phyloP scores from a whole-genome alignment of 306 rosid genomes.

The Dicorynia guianensis region DNA sequence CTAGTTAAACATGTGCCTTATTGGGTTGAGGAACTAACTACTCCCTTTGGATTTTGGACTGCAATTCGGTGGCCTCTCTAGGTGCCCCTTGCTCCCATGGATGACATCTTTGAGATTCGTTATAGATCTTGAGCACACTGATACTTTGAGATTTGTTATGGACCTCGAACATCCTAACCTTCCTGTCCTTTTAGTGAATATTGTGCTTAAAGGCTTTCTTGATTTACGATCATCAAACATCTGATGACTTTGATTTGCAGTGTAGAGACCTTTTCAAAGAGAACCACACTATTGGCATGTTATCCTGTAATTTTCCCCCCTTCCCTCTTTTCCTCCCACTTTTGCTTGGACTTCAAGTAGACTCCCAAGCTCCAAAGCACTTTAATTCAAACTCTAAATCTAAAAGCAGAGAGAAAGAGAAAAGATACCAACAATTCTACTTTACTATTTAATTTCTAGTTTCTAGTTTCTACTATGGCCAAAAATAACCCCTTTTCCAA shows the following conservation, averaged over 20 bases:
- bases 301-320: constrained; percentile 7
- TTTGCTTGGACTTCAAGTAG: constrained; percentile 16
- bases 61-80: constrained; percentile 82
- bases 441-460: too few relatives aligned
- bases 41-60: constrained; percentile 96
- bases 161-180: constrained; percentile 92
- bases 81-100: constrained; percentile 82
- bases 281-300: constrained; percentile 91
- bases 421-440: too few relatives aligned
- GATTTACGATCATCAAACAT: constrained; percentile 85
- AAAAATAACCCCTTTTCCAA: constrained; percentile 10
- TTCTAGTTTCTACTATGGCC: too few relatives aligned
- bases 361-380: too few relatives aligned
- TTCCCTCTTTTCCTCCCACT: constrained; percentile 6
- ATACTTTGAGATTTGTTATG: constrained; percentile 86
- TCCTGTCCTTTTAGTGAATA: constrained; percentile 69
- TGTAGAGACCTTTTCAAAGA: constrained; percentile 81
- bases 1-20: too few relatives aligned
- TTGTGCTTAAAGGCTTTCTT: constrained; percentile 68
- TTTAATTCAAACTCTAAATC: too few relatives aligned
- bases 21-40: constrained; percentile 88
- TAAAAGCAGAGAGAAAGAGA: too few relatives aligned
- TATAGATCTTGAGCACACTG: too few relatives aligned
- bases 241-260: constrained; percentile 87
- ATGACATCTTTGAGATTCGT: constrained; percentile 96